Evolutionary conservation across 768 basidiomycete genomes (phyloP).

Genomic region (Pulveroboletus sp.): DNA sequence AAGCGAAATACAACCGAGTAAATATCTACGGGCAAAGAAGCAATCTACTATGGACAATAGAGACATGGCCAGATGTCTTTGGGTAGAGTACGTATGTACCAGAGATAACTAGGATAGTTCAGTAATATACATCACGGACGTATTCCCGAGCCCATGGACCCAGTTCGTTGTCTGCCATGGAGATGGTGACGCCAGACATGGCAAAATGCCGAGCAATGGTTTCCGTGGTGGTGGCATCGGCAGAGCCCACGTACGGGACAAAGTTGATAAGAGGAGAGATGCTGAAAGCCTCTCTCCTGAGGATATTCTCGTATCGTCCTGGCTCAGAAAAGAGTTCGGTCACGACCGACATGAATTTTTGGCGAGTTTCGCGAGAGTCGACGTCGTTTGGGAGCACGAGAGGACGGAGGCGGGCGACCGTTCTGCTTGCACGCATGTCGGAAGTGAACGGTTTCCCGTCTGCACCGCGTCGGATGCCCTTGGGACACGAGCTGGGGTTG

Average conservation of each 20-base stretch:
- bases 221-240: constrained; percentile 30
- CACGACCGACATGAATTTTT: constrained; percentile 39
- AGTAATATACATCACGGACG: constrained; percentile 27
- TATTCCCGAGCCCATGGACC: constrained; percentile 41
- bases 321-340: constrained; percentile 40
- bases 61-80: constrained; percentile 29
- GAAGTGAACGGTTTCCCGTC: constrained; percentile 36
- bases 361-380: constrained; percentile 34
- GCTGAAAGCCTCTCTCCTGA: constrained; percentile 33
- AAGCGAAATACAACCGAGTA: constrained; percentile 9
- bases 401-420: constrained; percentile 48
- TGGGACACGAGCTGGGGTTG: constrained; percentile 46
- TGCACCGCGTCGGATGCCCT: constrained; percentile 42
- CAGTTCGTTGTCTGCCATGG: constrained; percentile 34
- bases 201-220: constrained; percentile 42
- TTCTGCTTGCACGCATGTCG: constrained; percentile 46
- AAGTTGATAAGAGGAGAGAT: constrained; percentile 34
- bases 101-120: constrained; percentile 12
- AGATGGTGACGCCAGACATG: constrained; percentile 37
- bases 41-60: constrained; percentile 13
- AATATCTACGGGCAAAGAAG: constrained; percentile 4
- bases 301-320: constrained; percentile 38
- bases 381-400: constrained; percentile 30
- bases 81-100: constrained; percentile 14
- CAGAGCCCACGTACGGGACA: constrained; percentile 29